Evolutionary conservation across 805 yeast species (phyloP).

Genomic region (Cyberlindnera euphorbiiphila): DNA sequence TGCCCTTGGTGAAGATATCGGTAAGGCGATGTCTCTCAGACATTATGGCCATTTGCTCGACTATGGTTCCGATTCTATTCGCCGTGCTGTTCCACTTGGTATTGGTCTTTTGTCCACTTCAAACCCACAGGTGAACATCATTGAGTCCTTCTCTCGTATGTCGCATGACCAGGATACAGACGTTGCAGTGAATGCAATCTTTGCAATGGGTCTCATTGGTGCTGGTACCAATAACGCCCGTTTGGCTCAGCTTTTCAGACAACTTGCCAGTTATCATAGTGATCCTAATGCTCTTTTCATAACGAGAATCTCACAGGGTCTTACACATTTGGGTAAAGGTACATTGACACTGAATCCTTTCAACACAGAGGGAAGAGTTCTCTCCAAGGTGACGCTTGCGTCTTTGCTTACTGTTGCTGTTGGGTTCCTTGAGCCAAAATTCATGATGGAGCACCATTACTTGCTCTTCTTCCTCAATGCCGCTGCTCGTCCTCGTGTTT

Average conservation of each 20-base stretch:
- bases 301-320: conserved; percentile 93
- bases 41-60: conserved; percentile 98
- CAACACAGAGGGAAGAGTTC: conserved; percentile 80
- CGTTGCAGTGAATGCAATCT: conserved; percentile 92
- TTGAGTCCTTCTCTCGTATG: conserved; percentile 91
- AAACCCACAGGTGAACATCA: conserved; percentile 94
- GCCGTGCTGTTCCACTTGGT: conserved; percentile 96
- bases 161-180: conserved; percentile 94
- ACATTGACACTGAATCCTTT: conserved; percentile 86
- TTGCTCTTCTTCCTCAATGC: conserved; percentile 82
- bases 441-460: conserved; percentile 78
- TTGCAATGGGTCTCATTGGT: conserved; percentile 96
- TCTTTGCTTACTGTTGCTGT: conserved; percentile 81
- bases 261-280: conserved; percentile 90
- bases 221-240: conserved; percentile 99
- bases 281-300: conserved; percentile 88
- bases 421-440: conserved; percentile 81
- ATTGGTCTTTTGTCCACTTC: conserved; percentile 93
- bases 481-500: conserved; percentile 88
- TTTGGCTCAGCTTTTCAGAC: conserved; percentile 91
- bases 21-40: conserved; percentile 95
- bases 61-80: conserved; percentile 87
- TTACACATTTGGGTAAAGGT: conserved; percentile 94
- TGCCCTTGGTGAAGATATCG: conserved; percentile 97
- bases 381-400: conserved; percentile 87